Percentiles rank a stretch among this genome's conserved stretches.
Conservation (phyloP, 2,329 filamentous ascomycete species). For the Ascochyta viciae-villosae region DNA sequence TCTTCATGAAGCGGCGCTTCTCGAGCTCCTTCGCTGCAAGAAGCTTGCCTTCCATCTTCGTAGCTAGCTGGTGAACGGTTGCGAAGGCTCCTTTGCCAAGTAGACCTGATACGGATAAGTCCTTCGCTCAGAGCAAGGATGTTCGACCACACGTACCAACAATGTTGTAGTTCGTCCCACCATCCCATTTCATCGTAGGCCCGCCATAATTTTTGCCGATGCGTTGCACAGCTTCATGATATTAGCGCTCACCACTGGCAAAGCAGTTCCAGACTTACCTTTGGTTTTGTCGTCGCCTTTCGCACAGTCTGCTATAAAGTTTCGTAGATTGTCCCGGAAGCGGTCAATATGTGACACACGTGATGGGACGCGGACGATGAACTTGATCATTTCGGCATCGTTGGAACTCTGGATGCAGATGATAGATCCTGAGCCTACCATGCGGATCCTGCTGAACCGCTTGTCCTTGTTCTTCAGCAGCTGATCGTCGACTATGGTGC, state of each 20-base stretch:
- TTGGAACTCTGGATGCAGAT: conserved; percentile 70
- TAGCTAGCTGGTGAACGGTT: conserved; percentile 87
- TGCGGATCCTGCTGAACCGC: conserved; percentile 60
- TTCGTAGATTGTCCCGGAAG: conserved; percentile 73
- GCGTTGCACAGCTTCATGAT: conserved; percentile 26
- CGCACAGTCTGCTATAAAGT: conserved; percentile 63
- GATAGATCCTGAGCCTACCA: conserved; percentile 74
- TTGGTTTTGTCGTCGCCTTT: conserved; percentile 34
- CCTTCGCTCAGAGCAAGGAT: background rate
- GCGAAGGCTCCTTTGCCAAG: conserved; percentile 97
- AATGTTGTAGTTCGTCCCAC: conserved; percentile 84
- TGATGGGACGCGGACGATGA: conserved; percentile 84
- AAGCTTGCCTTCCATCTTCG: conserved; percentile 80
- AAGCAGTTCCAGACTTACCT: conserved; percentile 13
- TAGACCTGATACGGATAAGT: conserved; percentile 54
- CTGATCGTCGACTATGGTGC: conserved; percentile 81
- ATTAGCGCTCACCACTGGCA: conserved; percentile 1
- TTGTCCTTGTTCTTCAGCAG: conserved; percentile 64
- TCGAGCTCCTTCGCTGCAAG: conserved; percentile 95
- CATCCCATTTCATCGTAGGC: conserved; percentile 78
- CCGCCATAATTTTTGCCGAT: conserved; percentile 36
- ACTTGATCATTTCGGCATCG: conserved; percentile 71
- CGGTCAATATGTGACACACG: conserved; percentile 69
- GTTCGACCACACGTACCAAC: conserved; percentile 51
- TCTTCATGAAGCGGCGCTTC: conserved; percentile 91